phyloP scores from a whole-genome alignment of 306 rosid species.

The Sechiopsis laciniata region DNA sequence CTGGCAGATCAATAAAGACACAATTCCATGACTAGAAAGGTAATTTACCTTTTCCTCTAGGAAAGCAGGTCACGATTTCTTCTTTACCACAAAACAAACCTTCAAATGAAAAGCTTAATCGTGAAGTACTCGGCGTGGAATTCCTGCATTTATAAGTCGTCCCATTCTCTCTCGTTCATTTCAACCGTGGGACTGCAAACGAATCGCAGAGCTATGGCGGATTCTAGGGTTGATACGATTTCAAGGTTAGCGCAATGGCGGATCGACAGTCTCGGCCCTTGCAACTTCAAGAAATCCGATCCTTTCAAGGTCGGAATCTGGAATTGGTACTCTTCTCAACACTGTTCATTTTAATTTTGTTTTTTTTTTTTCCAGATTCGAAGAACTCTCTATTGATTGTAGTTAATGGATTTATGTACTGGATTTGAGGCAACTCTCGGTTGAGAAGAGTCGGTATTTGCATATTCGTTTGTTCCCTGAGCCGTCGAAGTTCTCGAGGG shows the following conservation, averaged over 20 bases:
- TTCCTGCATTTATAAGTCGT: not conserved
- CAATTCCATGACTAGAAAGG: too few species aligned
- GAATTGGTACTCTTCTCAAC: constrained; percentile 51
- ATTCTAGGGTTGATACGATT: constrained; percentile 60
- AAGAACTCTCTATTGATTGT: not conserved
- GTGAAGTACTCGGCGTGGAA: not conserved
- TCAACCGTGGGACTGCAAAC: not conserved
- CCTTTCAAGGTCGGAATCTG: constrained; percentile 83
- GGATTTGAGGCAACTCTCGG: constrained; percentile 46
- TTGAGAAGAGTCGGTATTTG: constrained; percentile 60
- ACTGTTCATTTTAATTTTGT: not conserved
- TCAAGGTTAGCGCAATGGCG: constrained; percentile 80
- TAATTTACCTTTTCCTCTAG: not conserved
- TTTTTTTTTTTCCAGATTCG: too few species aligned
- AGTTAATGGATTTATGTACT: constrained; percentile 5
- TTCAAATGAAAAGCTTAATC: constrained; percentile 11
- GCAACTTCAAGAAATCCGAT: constrained; percentile 58
- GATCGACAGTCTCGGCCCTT: constrained; percentile 65
- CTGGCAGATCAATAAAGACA: too few species aligned
- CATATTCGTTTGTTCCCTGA: constrained; percentile 75
- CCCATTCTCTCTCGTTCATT: not conserved
- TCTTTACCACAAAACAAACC: not conserved
- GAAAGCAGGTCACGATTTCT: not conserved
- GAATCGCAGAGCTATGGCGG: constrained; percentile 34
- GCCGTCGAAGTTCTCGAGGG: constrained; percentile 56